These are phyloP conservation scores for Debaryomycetaceae sp. DNA, from an alignment of 1,139 yeast species.

Conservation along the genomic window DNA sequence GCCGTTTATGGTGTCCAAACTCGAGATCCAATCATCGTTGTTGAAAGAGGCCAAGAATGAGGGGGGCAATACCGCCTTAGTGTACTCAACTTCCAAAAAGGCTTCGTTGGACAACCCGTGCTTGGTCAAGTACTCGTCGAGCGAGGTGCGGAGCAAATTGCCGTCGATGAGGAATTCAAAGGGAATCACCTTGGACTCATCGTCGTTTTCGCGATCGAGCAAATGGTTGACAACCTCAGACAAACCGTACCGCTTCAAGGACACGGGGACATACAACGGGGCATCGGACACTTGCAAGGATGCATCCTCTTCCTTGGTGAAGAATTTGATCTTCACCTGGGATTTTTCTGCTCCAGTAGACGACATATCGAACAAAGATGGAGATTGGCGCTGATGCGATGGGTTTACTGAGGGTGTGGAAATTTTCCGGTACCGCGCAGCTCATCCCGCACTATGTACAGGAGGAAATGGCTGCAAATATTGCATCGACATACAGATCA, in stretches of 20 bases:
- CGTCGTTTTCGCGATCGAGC: conserved; percentile 33
- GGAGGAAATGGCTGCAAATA: too few species aligned
- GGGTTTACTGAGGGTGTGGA: too few species aligned
- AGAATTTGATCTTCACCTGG: conserved; percentile 70
- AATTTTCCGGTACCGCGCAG: too few species aligned
- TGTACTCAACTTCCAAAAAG: conserved; percentile 76
- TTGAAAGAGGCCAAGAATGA: conserved; percentile 81
- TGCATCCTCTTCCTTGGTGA: conserved; percentile 82
- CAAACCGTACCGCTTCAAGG: conserved; percentile 83
- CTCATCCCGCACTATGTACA: too few species aligned
- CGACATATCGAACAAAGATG: too few species aligned
- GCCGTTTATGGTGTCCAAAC: conserved; percentile 52
- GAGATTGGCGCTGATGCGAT: too few species aligned
- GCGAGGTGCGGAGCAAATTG: conserved; percentile 66
- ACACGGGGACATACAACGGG: conserved; percentile 82
- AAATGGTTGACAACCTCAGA: conserved; percentile 94
- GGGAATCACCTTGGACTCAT: conserved; percentile 64
- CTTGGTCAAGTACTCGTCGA: conserved; percentile 70
- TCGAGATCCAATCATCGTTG: conserved; percentile 95
- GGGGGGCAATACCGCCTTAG: conserved; percentile 91
- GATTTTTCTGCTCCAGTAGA: conserved; percentile 30
- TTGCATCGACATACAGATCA: too few species aligned
- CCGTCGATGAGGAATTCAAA: conserved; percentile 92
- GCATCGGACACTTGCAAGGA: conserved; percentile 70
- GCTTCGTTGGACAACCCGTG: conserved; percentile 84